Evolutionary conservation across 495 filamentous ascomycete species (phyloP), one percentile per base, ranked within the genome.

Genomic region (Penicillium goetzii): DNA sequence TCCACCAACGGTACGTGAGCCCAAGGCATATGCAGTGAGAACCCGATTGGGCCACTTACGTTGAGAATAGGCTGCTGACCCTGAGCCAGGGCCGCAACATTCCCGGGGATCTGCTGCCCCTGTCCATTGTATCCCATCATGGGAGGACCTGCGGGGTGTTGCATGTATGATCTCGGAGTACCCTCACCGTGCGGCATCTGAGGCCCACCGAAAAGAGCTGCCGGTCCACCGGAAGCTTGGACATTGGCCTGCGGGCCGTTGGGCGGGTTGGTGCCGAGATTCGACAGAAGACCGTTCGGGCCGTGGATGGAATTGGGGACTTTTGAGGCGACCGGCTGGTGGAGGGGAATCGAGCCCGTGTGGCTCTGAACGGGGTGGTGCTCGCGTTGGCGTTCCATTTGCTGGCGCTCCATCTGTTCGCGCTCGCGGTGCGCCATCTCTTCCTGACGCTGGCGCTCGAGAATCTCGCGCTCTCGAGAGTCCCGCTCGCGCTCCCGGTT

Each of bases 51-150:
- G 45, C 36, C 17, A 84, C 89, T 84, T 78, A 92, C 90, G 78
- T 97, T 97, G 30, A 97, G 76, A 64, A 97, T 97, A 17, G 93
- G 93, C 73, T 97, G 93, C 73, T 97, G 93, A n/a, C 92, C 93
- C 74, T 92, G 90, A 12, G 82, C 83, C 54, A 88, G 72, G 34
- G 87, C 84, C 61, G 89, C 85, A n/a, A 84, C 85, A 68, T 80
- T 76, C 34, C 81, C 70, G 57, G 85, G 78, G 66, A 85, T 80
- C 62, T 79, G 73, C 67, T 83, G 71, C 45, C 75, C 74, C 51
- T 76, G 61, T 64, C 78, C 72, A 76, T 80, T 64, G 75, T 80
- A 80, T 12, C 84, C 85, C 68, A 91, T 86, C 72, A 89, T 84
- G 38, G 89, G 85, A 61, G 76, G 81, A 19, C 86, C 83, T 41